Evolutionary conservation across 1,284 basidiomycete genomes (phyloP).

Genomic region (Coriolopsis trogii): DNA sequence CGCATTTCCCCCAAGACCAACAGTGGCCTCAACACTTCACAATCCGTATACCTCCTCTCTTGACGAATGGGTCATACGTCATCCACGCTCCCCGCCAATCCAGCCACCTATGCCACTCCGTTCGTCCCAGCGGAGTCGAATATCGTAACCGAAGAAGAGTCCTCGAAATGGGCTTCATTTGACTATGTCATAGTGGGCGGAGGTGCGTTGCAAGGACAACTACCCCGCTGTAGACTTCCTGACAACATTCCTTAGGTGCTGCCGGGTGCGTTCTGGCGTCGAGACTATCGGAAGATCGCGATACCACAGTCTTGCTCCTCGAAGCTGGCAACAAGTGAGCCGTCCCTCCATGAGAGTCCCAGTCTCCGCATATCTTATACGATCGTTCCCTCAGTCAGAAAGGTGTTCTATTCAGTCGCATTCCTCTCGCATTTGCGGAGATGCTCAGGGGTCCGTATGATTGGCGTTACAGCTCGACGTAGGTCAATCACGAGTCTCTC

Average conservation of each 20-base stretch:
- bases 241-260: conserved; percentile 34
- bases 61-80: conserved; percentile 13
- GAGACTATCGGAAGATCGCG: conserved; percentile 24
- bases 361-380: neutral
- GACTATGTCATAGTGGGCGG: conserved; percentile 54
- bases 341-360: too few relatives aligned
- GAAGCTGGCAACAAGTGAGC: conserved; percentile 24
- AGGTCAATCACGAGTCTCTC: neutral
- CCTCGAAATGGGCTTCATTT: conserved; percentile 12
- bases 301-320: conserved; percentile 24
- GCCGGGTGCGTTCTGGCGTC: conserved; percentile 29
- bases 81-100: neutral
- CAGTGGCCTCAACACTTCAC: too few relatives aligned
- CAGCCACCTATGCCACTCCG: conserved; percentile 5
- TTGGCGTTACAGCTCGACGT: conserved; percentile 21
- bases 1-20: too few relatives aligned
- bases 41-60: too few relatives aligned
- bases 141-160: conserved; percentile 1
- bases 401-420: conserved; percentile 14
- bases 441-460: conserved; percentile 14
- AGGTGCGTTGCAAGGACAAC: conserved; percentile 29
- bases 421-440: conserved; percentile 18
- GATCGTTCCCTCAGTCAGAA: conserved; percentile 9
- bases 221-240: neutral
- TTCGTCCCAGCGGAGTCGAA: neutral